A percentile compares a stretch with the other conserved stretches of the same genome.
Evolutionary conservation across 176 grass and related monocot species (phyloP).

Genomic region (Coix lacrymajobi): DNA sequence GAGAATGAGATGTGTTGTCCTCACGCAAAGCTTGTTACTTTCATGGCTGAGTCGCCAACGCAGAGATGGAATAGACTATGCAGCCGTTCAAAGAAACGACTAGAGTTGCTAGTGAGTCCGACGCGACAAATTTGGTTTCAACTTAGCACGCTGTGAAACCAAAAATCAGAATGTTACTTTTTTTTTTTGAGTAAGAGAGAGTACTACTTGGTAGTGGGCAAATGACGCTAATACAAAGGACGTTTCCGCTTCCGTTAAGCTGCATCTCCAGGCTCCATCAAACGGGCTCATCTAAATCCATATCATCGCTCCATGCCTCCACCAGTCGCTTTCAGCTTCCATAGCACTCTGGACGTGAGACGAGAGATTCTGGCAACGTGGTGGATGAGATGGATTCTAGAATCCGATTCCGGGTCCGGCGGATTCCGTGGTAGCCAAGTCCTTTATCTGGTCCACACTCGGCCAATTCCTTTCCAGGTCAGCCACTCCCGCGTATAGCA

Average conservation of each 20-base stretch:
- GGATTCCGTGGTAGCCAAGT: conserved; percentile 22
- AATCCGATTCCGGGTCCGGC: not conserved
- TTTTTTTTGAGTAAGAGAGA: too few relatives aligned
- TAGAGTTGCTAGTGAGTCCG: not conserved
- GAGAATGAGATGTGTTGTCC: not conserved
- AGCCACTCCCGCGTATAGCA: not conserved
- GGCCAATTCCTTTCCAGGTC: not conserved
- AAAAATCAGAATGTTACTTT: not conserved
- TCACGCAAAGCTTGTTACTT: not conserved
- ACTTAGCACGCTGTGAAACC: too few relatives aligned
- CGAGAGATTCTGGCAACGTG: not conserved
- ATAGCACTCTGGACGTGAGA: not conserved
- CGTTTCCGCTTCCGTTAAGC: too few relatives aligned
- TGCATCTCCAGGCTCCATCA: too few relatives aligned
- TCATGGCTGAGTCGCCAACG: not conserved
- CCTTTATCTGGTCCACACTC: not conserved
- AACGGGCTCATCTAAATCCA: too few relatives aligned
- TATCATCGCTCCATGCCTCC: too few relatives aligned
- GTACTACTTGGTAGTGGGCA: too few relatives aligned
- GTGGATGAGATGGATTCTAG: not conserved
- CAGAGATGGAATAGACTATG: not conserved
- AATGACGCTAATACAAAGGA: too few relatives aligned
- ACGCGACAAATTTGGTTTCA: not conserved
- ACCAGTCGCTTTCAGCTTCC: not conserved
- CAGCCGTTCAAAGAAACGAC: too few relatives aligned